phyloP scores from a whole-genome alignment of 352 stramenopile genomes.

The Thalassiosira exigua region DNA sequence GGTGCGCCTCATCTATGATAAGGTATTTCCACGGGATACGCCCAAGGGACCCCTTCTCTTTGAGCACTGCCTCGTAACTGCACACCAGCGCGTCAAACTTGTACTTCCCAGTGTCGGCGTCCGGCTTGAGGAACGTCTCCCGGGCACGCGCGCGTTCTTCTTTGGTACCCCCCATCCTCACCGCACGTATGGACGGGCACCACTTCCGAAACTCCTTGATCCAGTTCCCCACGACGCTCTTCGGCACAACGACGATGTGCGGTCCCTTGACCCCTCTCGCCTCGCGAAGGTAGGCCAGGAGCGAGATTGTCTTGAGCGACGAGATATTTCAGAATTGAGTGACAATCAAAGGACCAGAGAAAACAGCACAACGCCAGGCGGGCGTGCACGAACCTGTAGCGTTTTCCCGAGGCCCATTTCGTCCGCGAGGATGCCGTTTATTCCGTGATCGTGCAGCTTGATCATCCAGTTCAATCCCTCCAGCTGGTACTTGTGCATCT shows the following conservation, averaged over 20 bases:
- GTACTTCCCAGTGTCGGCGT: slow-evolving; percentile 83
- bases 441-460: slow-evolving; percentile 97
- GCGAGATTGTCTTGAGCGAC: slow-evolving; percentile 99
- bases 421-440: slow-evolving; percentile 97
- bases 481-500: slow-evolving; percentile 96
- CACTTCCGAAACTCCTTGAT: slow-evolving; percentile 96
- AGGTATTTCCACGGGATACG: slow-evolving; percentile 97
- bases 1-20: slow-evolving; percentile 98
- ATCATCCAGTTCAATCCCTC: slow-evolving; percentile 99
- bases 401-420: slow-evolving; percentile 28
- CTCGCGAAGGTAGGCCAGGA: slow-evolving; percentile 89
- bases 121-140: slow-evolving; percentile 83
- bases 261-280: slow-evolving; percentile 79
- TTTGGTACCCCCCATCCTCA: slow-evolving; percentile 96
- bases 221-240: slow-evolving; percentile 99
- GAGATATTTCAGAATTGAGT: slow-evolving; percentile 58
- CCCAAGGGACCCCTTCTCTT: slow-evolving; percentile 83
- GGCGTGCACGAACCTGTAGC: slow-evolving; percentile 23
- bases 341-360: background rate
- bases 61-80: slow-evolving; percentile 94
- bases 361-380: background rate
- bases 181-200: slow-evolving; percentile 92
- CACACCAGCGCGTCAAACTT: slow-evolving; percentile 97
- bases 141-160: slow-evolving; percentile 89
- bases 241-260: slow-evolving; percentile 96